Base-by-base conservation (phyloP, 352 stramenopile genomes). In the Pseudoperonospora humuli region DNA sequence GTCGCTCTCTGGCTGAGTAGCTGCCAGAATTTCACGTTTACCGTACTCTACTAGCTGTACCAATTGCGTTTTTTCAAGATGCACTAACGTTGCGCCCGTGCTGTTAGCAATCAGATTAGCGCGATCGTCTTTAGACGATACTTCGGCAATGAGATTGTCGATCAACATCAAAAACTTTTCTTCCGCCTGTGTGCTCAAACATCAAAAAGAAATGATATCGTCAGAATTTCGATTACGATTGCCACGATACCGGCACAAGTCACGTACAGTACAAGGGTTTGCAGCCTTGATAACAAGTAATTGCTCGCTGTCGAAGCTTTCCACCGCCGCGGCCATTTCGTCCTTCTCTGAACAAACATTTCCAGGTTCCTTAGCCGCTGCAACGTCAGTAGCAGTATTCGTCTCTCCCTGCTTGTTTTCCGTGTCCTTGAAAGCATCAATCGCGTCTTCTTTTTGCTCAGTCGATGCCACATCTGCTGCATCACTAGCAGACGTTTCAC, bases 71-170 rank as follows among this genome's bases (percentile, higher is more conserved):
- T 84, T 83, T n/a, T 75, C 68, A 9, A 89, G 53, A 26, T 89
- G 76, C 10, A 89, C 76, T 9, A 89, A 39, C n/a, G 70, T 79
- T 5, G 74, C 76, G 3, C 76, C 76, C 0, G 76, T 89, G 28
- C 67, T 86, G 53, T 84, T 85, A 0, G 71, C 71, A 1, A 89
- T 78, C 25, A 89, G 35, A 8, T 72, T 55, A 38, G 70, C 61
- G 10, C 76, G 55, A 18, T 83, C 59, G n/a, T 62, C 54, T 43
- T 72, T 75, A 8, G 68, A 80, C 2, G 69, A 76, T 0, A 88
- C 61, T 41, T 85, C 69, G 1, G 59, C 58, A 40, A 88, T 84
- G 32, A 86, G 50, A 8, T 45, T 53, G 19, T 88, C 64, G 18
- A 88, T 50, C 9, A 86, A 53, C 6, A 54, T 27, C 21, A 84